Conservation (phyloP, 371 early-diverging fungal genomes). For the Mortierella sp. region DNA sequence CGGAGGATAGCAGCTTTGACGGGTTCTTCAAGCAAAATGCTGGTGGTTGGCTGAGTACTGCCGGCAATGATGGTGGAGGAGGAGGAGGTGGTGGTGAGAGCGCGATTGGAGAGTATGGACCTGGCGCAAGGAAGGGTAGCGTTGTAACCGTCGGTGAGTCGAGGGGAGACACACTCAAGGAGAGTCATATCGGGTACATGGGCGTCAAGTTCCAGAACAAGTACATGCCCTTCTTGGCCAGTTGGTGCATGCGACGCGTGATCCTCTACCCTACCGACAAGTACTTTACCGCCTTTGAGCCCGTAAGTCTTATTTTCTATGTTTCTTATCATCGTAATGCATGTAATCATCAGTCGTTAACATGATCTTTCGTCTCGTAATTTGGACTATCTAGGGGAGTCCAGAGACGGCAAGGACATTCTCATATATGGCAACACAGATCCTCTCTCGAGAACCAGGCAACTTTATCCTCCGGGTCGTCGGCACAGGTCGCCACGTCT, state of each 20-base stretch:
- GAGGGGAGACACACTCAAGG: conserved; percentile 40
- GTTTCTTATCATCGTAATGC: background rate
- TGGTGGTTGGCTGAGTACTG: conserved; percentile 21
- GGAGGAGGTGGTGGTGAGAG: background rate
- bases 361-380: background rate
- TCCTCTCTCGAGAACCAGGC: conserved; percentile 61
- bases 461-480: conserved; percentile 65
- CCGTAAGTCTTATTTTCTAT: conserved; percentile 17
- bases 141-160: conserved; percentile 45
- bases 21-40: conserved; percentile 28
- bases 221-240: conserved; percentile 66
- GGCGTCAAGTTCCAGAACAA: conserved; percentile 68
- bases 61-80: background rate
- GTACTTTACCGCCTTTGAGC: conserved; percentile 66
- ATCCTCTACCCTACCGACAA: conserved; percentile 68
- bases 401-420: conserved; percentile 61
- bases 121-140: conserved; percentile 41
- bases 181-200: conserved; percentile 69
- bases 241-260: conserved; percentile 73
- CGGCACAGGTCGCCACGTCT: conserved; percentile 62
- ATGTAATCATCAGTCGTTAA: background rate
- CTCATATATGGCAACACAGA: conserved; percentile 60
- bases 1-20: conserved; percentile 39
- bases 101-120: background rate
- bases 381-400: conserved; percentile 21